Conservation (phyloP, 441 rosid genomes). For the Biscutella auriculata region DNA sequence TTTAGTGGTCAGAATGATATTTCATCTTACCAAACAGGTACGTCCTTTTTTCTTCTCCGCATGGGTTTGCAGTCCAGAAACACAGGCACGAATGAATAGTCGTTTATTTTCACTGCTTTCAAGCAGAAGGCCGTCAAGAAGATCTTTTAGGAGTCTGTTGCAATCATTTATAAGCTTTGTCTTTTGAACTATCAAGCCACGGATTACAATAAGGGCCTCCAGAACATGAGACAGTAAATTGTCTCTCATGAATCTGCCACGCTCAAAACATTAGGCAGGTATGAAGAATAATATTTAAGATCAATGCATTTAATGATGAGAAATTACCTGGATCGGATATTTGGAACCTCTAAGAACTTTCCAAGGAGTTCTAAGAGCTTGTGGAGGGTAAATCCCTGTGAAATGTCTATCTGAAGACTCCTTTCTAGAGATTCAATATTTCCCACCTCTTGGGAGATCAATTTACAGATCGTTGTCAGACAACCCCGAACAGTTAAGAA, state of each 20-base stretch:
- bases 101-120: conserved; percentile 97
- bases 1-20: conserved; percentile 1
- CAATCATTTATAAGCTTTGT: conserved; percentile 97
- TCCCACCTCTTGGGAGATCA: conserved; percentile 87
- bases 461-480: conserved; percentile 70
- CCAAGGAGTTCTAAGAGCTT: conserved; percentile 97
- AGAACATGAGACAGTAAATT: conserved; percentile 89
- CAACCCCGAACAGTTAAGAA: conserved; percentile 95
- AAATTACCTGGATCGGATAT: conserved; percentile 83
- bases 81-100: conserved; percentile 94
- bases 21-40: conserved; percentile 69
- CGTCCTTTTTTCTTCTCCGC: conserved; percentile 85
- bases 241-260: conserved; percentile 81
- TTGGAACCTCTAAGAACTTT: conserved; percentile 89
- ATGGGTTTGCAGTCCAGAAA: conserved; percentile 88
- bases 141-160: conserved; percentile 88
- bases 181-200: conserved; percentile 97
- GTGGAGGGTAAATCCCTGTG: conserved; percentile 98
- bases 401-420: conserved; percentile 96
- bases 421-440: conserved; percentile 91
- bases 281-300: conserved; percentile 13
- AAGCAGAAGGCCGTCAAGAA: conserved; percentile 90
- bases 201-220: conserved; percentile 95
- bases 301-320: conserved; percentile 11
- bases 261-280: conserved; percentile 22